These are phyloP conservation scores for Annulohypoxylon stygium DNA, from an alignment of 495 filamentous ascomycete species.

Conservation along the genomic window DNA sequence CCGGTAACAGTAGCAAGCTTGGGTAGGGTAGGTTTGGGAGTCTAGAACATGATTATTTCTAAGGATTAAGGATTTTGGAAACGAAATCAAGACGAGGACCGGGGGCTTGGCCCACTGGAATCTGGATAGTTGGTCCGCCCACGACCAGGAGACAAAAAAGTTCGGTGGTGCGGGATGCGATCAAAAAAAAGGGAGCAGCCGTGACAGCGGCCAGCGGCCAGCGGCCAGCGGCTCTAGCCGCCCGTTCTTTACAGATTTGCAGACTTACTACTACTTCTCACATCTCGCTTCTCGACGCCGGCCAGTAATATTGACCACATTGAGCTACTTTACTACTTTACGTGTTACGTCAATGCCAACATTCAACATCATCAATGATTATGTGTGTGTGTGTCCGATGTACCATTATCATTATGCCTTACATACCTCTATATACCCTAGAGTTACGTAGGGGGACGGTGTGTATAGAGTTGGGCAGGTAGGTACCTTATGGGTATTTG, in stretches of 20 bases:
- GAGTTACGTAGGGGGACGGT: conserved; percentile 27
- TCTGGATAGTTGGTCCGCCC: conserved; percentile 40
- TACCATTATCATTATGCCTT: conserved; percentile 17
- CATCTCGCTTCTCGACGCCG: conserved; percentile 21
- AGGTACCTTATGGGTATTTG: conserved; percentile 43
- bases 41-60: conserved; percentile 44
- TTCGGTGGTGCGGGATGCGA: conserved; percentile 41
- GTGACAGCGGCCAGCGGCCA: conserved; percentile 34
- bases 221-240: conserved; percentile 36
- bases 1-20: conserved; percentile 24
- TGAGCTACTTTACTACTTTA: background rate
- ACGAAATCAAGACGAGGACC: conserved; percentile 39
- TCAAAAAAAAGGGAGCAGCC: conserved; percentile 31
- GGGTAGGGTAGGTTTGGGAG: conserved; percentile 24
- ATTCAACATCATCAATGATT: background rate
- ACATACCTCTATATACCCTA: conserved; percentile 29
- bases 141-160: conserved; percentile 29
- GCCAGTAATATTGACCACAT: conserved; percentile 37
- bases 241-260: conserved; percentile 27
- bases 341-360: conserved; percentile 17
- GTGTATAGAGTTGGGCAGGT: conserved; percentile 37
- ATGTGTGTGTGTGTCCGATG: conserved; percentile 25
- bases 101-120: conserved; percentile 44
- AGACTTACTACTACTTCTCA: background rate
- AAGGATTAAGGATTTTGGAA: conserved; percentile 33